phyloP scores from a whole-genome alignment of 768 basidiomycete species.

The Boletus rex-veris region DNA sequence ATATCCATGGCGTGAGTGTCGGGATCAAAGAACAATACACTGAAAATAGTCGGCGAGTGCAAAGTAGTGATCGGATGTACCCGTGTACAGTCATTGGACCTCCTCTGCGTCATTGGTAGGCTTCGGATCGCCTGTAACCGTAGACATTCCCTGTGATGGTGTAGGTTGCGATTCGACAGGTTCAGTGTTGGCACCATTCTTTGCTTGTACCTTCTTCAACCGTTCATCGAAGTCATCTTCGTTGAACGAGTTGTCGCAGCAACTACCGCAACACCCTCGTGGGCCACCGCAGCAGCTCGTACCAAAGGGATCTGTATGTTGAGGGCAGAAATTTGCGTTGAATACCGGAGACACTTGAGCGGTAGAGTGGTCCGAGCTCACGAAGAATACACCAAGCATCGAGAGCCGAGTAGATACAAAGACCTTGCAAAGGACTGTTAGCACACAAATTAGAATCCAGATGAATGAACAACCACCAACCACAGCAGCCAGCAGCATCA shows the following conservation, averaged over 20 bases:
- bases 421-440: constrained; percentile 9
- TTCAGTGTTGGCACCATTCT: constrained; percentile 3
- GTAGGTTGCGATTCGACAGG: constrained; percentile 23
- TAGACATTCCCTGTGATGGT: constrained; percentile 19
- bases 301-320: constrained; percentile 21
- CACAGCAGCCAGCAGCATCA: constrained; percentile 16
- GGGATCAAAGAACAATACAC: not conserved
- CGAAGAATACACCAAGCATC: constrained; percentile 24
- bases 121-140: not conserved
- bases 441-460: not conserved
- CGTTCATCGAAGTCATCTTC: constrained; percentile 30
- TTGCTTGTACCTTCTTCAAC: constrained; percentile 23
- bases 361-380: constrained; percentile 10
- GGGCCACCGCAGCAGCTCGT: constrained; percentile 25
- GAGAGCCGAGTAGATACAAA: constrained; percentile 13
- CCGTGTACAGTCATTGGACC: not conserved
- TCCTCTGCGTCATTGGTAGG: not conserved
- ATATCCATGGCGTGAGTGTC: not conserved
- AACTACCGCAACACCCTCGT: constrained; percentile 27
- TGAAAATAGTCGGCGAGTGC: not conserved
- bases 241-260: constrained; percentile 28
- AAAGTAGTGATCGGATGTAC: not conserved
- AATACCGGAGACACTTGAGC: not conserved
- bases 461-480: constrained; percentile 13
- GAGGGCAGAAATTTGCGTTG: not conserved